phyloP scores from a whole-genome alignment of 805 yeast genomes.

The Saturnispora halmiae region DNA sequence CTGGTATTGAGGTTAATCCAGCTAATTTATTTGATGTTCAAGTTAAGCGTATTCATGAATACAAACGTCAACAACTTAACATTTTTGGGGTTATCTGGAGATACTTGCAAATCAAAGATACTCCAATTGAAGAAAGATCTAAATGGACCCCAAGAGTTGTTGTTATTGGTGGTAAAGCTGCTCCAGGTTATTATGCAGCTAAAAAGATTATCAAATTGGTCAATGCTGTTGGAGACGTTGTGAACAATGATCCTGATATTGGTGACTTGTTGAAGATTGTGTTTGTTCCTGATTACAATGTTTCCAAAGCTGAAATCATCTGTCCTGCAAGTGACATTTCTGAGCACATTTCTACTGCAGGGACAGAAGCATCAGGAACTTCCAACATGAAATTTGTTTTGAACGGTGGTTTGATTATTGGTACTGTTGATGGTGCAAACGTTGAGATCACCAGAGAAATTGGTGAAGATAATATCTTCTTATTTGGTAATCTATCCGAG shows the following conservation, averaged over 20 bases:
- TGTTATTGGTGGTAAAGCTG: constrained; percentile 90
- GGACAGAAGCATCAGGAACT: constrained; percentile 95
- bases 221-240: constrained; percentile 70
- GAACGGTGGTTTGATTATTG: constrained; percentile 89
- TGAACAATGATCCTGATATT: constrained; percentile 68
- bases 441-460: constrained; percentile 91
- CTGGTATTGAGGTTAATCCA: constrained; percentile 58
- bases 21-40: constrained; percentile 80
- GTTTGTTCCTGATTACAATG: constrained; percentile 87
- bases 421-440: constrained; percentile 96
- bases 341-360: constrained; percentile 94
- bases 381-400: constrained; percentile 92
- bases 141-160: constrained; percentile 67
- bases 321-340: constrained; percentile 85
- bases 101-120: constrained; percentile 64
- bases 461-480: constrained; percentile 86
- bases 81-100: constrained; percentile 83
- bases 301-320: constrained; percentile 86
- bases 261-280: constrained; percentile 75
- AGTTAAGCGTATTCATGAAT: constrained; percentile 92
- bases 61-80: constrained; percentile 90
- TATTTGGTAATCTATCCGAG: constrained; percentile 86
- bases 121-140: constrained; percentile 53
- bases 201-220: constrained; percentile 80
- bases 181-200: constrained; percentile 97